phyloP scores from a whole-genome alignment of 345 rosid genomes.

The Euphorbia tirucalli region DNA sequence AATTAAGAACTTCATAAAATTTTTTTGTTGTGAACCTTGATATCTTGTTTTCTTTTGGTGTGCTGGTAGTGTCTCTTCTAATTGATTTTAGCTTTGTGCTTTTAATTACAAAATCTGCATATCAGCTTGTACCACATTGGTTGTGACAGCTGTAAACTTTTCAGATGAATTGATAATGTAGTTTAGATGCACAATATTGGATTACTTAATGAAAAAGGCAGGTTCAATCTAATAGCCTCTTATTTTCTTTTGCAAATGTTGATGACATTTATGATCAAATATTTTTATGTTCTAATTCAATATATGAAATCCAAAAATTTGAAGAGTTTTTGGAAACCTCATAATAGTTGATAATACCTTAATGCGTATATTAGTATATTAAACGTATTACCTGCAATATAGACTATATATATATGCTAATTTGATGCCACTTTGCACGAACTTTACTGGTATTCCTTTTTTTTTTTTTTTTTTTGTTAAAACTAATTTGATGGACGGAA shows the following conservation, averaged over 20 bases:
- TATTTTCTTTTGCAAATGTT: background rate
- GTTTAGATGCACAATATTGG: background rate
- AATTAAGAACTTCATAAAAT: background rate
- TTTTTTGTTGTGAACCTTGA: background rate
- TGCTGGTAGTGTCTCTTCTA: background rate
- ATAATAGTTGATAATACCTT: background rate
- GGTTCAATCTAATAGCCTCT: background rate
- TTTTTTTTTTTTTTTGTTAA: too few species aligned
- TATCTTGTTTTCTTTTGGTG: constrained; percentile 2
- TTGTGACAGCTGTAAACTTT: background rate
- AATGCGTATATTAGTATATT: background rate
- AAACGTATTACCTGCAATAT: background rate
- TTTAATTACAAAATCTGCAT: background rate
- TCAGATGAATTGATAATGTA: background rate
- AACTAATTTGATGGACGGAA: too few species aligned
- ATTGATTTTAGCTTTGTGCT: background rate
- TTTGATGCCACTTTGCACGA: too few species aligned
- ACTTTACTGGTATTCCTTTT: too few species aligned
- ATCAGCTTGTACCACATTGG: background rate
- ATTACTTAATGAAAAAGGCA: background rate
- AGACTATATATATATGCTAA: background rate
- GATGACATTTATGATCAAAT: background rate
- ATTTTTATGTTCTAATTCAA: background rate
- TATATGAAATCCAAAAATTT: background rate
- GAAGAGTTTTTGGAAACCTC: background rate